Conservation (phyloP, 805 yeast species). For the Candida yuanshanica region DNA sequence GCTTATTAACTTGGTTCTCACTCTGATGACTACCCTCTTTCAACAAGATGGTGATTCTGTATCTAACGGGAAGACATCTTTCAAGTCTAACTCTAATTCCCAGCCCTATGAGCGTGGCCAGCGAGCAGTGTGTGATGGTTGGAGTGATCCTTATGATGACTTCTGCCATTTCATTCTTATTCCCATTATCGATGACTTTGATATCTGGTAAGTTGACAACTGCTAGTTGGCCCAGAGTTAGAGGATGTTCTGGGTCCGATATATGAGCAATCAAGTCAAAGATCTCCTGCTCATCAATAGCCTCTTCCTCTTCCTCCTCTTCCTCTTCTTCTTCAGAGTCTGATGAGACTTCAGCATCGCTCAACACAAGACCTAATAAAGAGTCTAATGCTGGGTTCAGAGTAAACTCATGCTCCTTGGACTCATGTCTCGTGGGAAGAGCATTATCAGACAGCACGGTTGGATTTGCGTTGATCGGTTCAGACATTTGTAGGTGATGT, state of each 20-base stretch:
- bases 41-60: conserved; percentile 69
- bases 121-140: conserved; percentile 94
- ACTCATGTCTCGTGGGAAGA: conserved; percentile 61
- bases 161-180: conserved; percentile 54
- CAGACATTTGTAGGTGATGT: conserved; percentile 48
- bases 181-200: conserved; percentile 53
- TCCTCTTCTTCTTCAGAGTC: conserved; percentile 21
- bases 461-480: conserved; percentile 89
- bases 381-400: conserved; percentile 17
- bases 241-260: conserved; percentile 97
- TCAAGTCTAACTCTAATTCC: conserved; percentile 92
- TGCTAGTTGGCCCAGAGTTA: conserved; percentile 88
- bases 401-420: conserved; percentile 7
- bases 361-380: conserved; percentile 6
- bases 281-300: conserved; percentile 84
- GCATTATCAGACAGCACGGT: conserved; percentile 68
- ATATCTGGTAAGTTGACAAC: conserved; percentile 87
- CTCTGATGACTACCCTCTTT: conserved; percentile 95
- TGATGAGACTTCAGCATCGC: not conserved
- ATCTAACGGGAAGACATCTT: conserved; percentile 80
- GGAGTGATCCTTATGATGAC: conserved; percentile 87
- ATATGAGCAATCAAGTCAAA: conserved; percentile 80
- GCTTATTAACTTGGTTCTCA: conserved; percentile 93
- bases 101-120: conserved; percentile 92
- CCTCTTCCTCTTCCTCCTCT: conserved; percentile 44